phyloP scores from a whole-genome alignment of 2,329 filamentous ascomycete species.

The Stagonosporopsis tanaceti region DNA sequence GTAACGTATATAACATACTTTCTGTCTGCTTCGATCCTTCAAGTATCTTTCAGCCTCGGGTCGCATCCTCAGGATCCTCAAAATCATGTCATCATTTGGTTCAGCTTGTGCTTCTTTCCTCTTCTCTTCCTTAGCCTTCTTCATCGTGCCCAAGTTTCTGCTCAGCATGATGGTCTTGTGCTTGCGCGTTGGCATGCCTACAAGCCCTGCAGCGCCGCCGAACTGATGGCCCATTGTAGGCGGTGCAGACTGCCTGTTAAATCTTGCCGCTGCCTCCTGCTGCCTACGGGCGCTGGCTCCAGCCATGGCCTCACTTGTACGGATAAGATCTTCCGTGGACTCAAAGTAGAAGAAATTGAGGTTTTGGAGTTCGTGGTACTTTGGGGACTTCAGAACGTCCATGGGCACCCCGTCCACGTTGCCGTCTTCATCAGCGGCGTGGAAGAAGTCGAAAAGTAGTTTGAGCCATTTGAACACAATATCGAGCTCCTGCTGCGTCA shows the following conservation, averaged over 20 bases:
- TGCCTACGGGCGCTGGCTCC: conserved; percentile 82
- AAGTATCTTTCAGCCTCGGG: conserved; percentile 88
- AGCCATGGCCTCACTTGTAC: conserved; percentile 96
- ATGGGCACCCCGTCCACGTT: conserved; percentile 87
- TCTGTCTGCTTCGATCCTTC: conserved; percentile 88
- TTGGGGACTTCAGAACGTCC: conserved; percentile 92
- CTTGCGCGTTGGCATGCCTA: conserved; percentile 65
- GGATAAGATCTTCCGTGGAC: conserved; percentile 85
- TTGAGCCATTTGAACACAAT: conserved; percentile 95
- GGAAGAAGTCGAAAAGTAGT: conserved; percentile 92
- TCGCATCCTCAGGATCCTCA: conserved; percentile 92
- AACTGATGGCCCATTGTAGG: conserved; percentile 63
- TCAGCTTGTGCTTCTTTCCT: conserved; percentile 94
- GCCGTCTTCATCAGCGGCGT: conserved; percentile 86
- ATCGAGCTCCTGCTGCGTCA: conserved; percentile 88
- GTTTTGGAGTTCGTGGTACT: conserved; percentile 96
- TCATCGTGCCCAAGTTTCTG: conserved; percentile 95
- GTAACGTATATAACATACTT: conserved; percentile 53
- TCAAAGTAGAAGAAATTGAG: conserved; percentile 99
- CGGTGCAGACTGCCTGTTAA: conserved; percentile 75
- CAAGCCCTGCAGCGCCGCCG: conserved; percentile 61
- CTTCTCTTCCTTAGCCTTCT: conserved; percentile 94
- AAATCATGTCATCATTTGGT: conserved; percentile 96
- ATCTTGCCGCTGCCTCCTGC: conserved; percentile 64
- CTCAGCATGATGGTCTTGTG: conserved; percentile 82